Conservation (phyloP, 495 filamentous ascomycete species). For the Trichocladium antarcticum region DNA sequence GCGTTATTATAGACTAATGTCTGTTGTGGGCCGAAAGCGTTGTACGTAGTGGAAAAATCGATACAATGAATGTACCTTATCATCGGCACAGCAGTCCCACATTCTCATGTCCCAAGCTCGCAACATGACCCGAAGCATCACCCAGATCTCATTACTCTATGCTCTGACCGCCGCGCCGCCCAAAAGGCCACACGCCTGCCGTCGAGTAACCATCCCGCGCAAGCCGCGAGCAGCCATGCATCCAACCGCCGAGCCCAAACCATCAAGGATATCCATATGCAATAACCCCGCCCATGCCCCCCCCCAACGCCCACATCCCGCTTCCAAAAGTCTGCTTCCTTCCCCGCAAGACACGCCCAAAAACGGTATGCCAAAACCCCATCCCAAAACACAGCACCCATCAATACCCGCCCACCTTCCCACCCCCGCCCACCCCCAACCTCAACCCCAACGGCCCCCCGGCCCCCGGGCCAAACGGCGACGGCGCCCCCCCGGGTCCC, state of each 20-base stretch:
- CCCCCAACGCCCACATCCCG: background rate
- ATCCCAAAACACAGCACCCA: too few relatives aligned
- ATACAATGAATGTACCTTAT: too few relatives aligned
- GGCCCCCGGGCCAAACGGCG: background rate
- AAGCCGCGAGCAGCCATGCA: conserved; percentile 2
- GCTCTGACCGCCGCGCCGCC: background rate
- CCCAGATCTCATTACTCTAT: too few relatives aligned
- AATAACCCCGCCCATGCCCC: background rate
- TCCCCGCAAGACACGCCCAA: background rate
- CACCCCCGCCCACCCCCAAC: conserved; percentile 11
- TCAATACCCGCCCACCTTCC: conserved; percentile 11
- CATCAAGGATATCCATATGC: conserved; percentile 6
- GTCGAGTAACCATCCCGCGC: background rate
- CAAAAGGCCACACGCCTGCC: background rate
- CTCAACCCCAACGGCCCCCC: conserved; percentile 16
- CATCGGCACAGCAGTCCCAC: too few relatives aligned
- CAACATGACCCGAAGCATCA: background rate
- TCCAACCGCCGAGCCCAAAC: conserved; percentile 3
- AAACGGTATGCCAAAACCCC: too few relatives aligned
- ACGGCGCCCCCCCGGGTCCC: conserved; percentile 6
- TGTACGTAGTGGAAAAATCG: too few relatives aligned
- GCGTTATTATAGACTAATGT: too few relatives aligned
- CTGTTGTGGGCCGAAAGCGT: too few relatives aligned
- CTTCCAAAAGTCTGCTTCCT: background rate
- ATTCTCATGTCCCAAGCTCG: too few relatives aligned